Evolutionary conservation across 495 filamentous ascomycete genomes (phyloP).

Genomic region (Neurospora africana): DNA sequence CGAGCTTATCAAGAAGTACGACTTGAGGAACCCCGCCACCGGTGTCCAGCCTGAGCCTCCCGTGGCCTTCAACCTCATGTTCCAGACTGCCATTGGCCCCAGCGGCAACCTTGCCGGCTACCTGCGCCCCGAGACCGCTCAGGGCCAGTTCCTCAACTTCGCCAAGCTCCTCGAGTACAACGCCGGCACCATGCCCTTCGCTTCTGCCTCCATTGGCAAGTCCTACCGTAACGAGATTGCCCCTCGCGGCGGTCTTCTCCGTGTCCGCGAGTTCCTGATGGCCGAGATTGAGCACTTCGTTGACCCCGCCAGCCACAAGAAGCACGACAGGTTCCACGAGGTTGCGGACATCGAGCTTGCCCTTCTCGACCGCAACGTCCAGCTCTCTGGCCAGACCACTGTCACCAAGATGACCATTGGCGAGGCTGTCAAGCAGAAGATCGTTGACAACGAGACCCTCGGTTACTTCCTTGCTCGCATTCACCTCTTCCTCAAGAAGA

Average conservation of each 20-base stretch:
- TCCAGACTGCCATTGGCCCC: constrained; percentile 62
- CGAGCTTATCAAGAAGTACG: constrained; percentile 58
- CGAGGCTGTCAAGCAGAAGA: constrained; percentile 53
- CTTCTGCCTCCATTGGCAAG: constrained; percentile 66
- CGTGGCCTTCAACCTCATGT: constrained; percentile 73
- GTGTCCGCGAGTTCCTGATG: constrained; percentile 75
- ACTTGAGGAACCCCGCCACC: constrained; percentile 56
- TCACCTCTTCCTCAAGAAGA: constrained; percentile 57
- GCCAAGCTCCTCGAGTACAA: constrained; percentile 70
- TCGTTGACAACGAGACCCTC: constrained; percentile 79
- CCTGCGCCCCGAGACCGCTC: constrained; percentile 63
- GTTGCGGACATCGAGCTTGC: constrained; percentile 56
- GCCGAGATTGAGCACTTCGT: constrained; percentile 78
- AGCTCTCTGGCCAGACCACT: constrained; percentile 58
- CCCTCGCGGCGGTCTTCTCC: constrained; percentile 59
- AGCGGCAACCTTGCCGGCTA: constrained; percentile 49
- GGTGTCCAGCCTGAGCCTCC: constrained; percentile 49
- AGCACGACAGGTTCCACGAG: constrained; percentile 58
- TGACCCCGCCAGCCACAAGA: constrained; percentile 59
- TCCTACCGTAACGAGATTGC: constrained; percentile 78
- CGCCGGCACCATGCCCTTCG: constrained; percentile 62
- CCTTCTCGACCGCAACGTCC: constrained; percentile 60
- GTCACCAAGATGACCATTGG: constrained; percentile 52
- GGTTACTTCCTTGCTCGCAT: constrained; percentile 79
- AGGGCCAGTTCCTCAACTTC: constrained; percentile 69